These are phyloP conservation scores for Oidiodendron maius DNA, from an alignment of 495 filamentous ascomycete genomes.

Conservation along the genomic window DNA sequence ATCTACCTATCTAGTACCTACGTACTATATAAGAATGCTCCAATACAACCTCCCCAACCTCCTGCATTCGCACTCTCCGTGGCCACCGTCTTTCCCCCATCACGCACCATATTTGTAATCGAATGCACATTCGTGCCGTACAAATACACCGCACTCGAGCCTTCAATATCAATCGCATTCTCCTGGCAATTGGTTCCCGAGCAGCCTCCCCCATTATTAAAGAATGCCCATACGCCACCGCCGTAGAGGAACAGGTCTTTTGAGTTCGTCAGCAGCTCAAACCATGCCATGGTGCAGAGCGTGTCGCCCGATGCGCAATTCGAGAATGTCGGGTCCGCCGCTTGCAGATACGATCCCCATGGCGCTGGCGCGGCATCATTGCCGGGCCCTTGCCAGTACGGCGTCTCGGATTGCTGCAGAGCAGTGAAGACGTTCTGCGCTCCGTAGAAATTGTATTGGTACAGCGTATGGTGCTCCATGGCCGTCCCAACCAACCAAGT, in stretches of 20 bases:
- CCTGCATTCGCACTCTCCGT: no score
- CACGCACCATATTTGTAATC: no score
- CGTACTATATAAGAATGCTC: no score
- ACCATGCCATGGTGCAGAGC: not conserved
- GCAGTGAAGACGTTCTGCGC: conserved; percentile 62
- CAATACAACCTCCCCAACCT: no score
- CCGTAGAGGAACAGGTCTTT: not conserved
- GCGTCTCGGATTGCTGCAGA: conserved; percentile 78
- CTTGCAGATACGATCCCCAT: not conserved
- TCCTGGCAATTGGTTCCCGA: not conserved
- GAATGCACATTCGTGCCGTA: no score
- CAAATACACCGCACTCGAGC: no score
- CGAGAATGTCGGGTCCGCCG: not conserved
- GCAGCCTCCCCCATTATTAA: not conserved
- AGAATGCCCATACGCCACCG: not conserved
- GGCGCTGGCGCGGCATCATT: not conserved
- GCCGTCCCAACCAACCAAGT: conserved; percentile 64
- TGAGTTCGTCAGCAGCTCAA: not conserved
- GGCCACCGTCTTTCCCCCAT: no score
- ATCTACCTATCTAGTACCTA: no score
- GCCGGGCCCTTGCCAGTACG: conserved; percentile 48
- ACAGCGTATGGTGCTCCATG: conserved; percentile 69
- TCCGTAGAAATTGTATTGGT: conserved; percentile 64
- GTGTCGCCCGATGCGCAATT: not conserved
- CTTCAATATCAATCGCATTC: not conserved